Evolutionary conservation across 306 rosid species (phyloP), one percentile per base, ranked within the genome.

Genomic region (Oemleria cerasiformis): DNA sequence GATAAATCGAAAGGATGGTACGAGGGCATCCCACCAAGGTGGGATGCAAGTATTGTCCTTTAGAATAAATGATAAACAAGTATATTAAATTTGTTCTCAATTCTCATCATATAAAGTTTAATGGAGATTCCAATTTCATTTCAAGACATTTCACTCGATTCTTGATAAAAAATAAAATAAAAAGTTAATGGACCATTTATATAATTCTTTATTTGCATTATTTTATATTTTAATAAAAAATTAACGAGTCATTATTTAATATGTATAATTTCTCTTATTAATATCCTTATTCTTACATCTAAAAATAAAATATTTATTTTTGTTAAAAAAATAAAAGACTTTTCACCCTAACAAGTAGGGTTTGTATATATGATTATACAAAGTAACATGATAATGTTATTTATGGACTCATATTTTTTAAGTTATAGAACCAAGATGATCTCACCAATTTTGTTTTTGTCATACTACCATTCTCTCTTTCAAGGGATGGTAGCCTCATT

Each of bases 371-470:
- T 39, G 63, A 69, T 54, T 54, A 54, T 69, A 45, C 51, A 19
- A 20, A 20, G 40, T 40, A 51, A 54, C 21, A 40, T 54, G 73
- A 54, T 58, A 49, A 75, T 44, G 54, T 54, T 9, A 17, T 30
- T 58, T 43, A 65, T 41, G 20, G 47, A 63, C 17, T 59, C 16
- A 25, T 72, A 61, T 34, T 49, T 40, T 4, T 23, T 41, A 55
- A 34, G 41, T 8, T 68, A 45, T 21, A 17, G 25, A 64, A 21
- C 45, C 63, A 61, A 23, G 47, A 39, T 81, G 71, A 73, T 73
- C 70, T 77, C 73, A 73, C 36, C 70, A 65, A 63, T 3, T 47
- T 64, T 59, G 49, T 34, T 63, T 30, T 11, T n/a, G 36, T 30
- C 36, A 30, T 30, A 30, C 36, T 30, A 30, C 11, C 5, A 34